Base-by-base conservation (phyloP, 176 grass and related monocot genomes). In the Bromus sterilis region DNA sequence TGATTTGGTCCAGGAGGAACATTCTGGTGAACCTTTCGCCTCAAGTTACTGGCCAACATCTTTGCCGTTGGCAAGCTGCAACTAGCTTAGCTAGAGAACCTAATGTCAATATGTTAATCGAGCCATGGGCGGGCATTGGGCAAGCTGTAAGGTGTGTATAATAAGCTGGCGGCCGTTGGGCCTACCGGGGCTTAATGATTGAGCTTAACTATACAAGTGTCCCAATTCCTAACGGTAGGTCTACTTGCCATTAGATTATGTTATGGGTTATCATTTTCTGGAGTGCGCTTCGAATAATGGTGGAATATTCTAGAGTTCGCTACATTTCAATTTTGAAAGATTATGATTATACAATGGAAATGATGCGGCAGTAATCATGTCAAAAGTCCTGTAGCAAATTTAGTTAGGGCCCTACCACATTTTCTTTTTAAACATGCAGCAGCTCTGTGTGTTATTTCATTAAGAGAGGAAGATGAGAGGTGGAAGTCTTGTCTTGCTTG, bases 211-310 rank as follows among this genome's bases (percentile, higher is more conserved):
- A 72, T 36, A 83, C 33, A 32, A 42, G 32, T 66, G 74, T 73
- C 62, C 56, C 66, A 73, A n/a, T n/a, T n/a, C n/a, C n/a, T 25
- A 88, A 64, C 34, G 26, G 74, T 78, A 73, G 74, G 74, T 83
- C 86, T 65, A 78, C 74, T 57, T 83, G 34, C 48, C 23, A 71
- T 15, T 42, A 64, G 13, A 77, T 40, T 28, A 79, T 25, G 13
- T 71, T 43, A 16, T 26, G 6, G 16, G 41, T 40, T 31, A 31
- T 63, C 18, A 30, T 64, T 64, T 20, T 64, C 61, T 34, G 18
- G 2, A 4, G 28, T 31, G 13, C 6, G 28, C 60, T 20, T 53
- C 49, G 49, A 53, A 53, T 53, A 21, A 53, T 53, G 49, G 18
- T 53, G 18, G 49, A 53, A 51, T 51, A 51, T 51, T 51, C 48